Base-by-base conservation (phyloP, 306 rosid genomes). In the Quillaja saponaria region DNA sequence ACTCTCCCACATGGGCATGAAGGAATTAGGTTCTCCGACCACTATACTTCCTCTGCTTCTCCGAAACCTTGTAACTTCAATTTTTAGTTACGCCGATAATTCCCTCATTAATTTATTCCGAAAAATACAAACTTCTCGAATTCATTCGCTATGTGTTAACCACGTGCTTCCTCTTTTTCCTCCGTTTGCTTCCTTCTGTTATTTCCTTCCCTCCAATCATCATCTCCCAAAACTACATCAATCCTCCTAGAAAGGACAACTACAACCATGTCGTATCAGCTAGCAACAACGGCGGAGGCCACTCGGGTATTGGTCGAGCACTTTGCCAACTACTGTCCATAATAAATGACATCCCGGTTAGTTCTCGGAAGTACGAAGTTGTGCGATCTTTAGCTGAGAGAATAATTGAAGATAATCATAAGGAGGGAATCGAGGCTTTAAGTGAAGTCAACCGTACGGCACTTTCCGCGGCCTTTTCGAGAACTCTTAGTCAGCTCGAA, bases 331-430 rank as follows among this genome's bases (percentile, higher is more conserved):
- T 87, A 3, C 41, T 90, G 46, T 48, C 80, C 0, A 57, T 73
- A 2, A 61, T 80, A 0, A 82, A 69, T 48, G 78, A 85, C 34
- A 67, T 90, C 25, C 97, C 92, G 0, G 95, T 87, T 3, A 81
- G 81, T 21, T 90, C 97, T 0, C 64, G 97, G n/a, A 90, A 90
- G 57, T 84, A 90, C 61, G 83, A 87, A 34, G 75, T 77, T 0
- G 90, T 90, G 61, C 82, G 88, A 1, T 80, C 83, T 11, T 63
- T 90, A 3, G 87, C 92, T 42, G 95, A 90, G 75, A 77, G 39
- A 39, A 52, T 87, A 6, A 77, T 90, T 7, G 74, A 84, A 1
- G 90, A 85, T 11, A 87, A 90, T 49, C 74, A 78, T 10, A 6
- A 25, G 13, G 85, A 77, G 1, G 90, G 87, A 0, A 33, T 60